Evolutionary conservation across 768 basidiomycete genomes (phyloP), one percentile per base, ranked within the genome.

Genomic region (Dentipellis sp.): DNA sequence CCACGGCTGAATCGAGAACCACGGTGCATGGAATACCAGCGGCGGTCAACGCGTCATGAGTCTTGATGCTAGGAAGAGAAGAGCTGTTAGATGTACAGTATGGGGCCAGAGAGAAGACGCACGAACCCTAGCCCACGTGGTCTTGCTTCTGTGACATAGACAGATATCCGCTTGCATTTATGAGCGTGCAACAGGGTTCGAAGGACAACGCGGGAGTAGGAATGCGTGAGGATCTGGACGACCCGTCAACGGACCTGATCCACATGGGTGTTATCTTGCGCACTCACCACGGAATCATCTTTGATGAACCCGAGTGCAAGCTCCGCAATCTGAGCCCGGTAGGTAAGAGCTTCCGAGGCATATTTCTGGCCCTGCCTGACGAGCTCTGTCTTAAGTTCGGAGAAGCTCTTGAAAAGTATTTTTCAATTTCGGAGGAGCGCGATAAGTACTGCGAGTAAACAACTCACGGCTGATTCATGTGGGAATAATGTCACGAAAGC

Each of bases 71-170:
- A 69, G 59, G 59, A 49, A 60, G 53, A 52, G 7, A n/a, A 39
- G 42, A 45, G 42, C 16, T 19, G n/a, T 45, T n/a, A 45, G 42
- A 45, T 14, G n/a, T 45, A n/a, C 6, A 29, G 42, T 17, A 45
- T 45, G 42, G n/a, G 39, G 53, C 35, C 39, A 59, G 61, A 58
- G 39, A 51, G 52, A 34, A 40, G 53, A 54, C 45, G 50, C 59
- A 57, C 83, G 65, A 68, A 91, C 92, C 94, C 91, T 63, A 88
- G 78, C 65, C 88, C 90, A 67, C 81, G 82, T 69, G 95, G 94
- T 60, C 91, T 81, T 36, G 91, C 91, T 82, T 97, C 92, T 62
- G 95, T 97, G 57, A 99, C 95, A 69, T 93, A 98, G 39, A 99
- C 95, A 65, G 91, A 92, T 70, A 98, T 91, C 56, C 94, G 81